These are phyloP conservation scores for Ophiostoma fasciatum DNA, from an alignment of 2,329 filamentous ascomycete species.

Conservation along the genomic window DNA sequence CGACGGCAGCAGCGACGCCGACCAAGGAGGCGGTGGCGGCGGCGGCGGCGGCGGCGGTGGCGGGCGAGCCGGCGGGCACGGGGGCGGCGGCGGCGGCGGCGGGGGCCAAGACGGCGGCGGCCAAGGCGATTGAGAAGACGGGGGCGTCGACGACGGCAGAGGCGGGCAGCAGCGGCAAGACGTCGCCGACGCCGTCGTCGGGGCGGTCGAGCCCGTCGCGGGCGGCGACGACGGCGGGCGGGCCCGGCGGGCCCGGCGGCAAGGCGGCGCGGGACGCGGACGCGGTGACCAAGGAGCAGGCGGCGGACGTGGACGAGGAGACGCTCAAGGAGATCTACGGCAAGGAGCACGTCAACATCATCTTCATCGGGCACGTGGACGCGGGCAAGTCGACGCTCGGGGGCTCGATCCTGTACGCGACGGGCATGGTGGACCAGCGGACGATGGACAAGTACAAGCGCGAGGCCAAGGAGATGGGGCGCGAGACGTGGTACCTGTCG, in stretches of 20 bases:
- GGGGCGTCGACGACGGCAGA: constrained; percentile 46
- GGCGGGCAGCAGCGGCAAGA: constrained; percentile 48
- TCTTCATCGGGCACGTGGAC: constrained; percentile 93
- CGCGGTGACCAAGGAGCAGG: constrained; percentile 70
- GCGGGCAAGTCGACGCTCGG: constrained; percentile 95
- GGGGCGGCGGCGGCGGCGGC: constrained; percentile 31
- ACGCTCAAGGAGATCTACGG: constrained; percentile 92
- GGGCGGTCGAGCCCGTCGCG: constrained; percentile 69
- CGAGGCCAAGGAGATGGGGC: constrained; percentile 88
- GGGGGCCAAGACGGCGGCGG: constrained; percentile 69
- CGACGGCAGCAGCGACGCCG: constrained; percentile 23
- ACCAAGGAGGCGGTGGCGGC: constrained; percentile 23
- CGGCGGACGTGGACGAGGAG: constrained; percentile 52
- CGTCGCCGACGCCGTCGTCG: constrained; percentile 68
- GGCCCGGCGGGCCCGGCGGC: no score
- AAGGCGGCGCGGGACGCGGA: constrained; percentile 55
- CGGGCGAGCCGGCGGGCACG: constrained; percentile 18
- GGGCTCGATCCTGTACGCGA: constrained; percentile 81
- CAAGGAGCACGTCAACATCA: constrained; percentile 86
- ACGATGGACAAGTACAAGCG: constrained; percentile 97
- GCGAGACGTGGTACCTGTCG: constrained; percentile 97
- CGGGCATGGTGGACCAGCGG: constrained; percentile 98
- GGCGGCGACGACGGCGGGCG: constrained; percentile 30
- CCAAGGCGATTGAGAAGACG: constrained; percentile 85
- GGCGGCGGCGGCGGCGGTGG: constrained; percentile 4